These are phyloP conservation scores for Seiridium unicorne DNA, from an alignment of 2,329 filamentous ascomycete species.

Conservation along the genomic window DNA sequence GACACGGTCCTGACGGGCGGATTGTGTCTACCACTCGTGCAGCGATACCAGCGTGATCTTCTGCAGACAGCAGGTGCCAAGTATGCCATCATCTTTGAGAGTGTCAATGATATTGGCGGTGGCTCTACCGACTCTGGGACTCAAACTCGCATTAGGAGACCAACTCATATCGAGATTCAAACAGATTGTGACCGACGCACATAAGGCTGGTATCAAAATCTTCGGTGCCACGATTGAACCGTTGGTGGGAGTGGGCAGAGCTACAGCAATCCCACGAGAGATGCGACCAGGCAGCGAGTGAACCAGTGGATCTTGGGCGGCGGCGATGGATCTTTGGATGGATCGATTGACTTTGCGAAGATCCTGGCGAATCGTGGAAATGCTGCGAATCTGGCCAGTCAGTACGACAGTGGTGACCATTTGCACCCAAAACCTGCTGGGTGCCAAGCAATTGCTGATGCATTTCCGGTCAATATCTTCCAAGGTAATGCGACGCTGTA, in stretches of 20 bases:
- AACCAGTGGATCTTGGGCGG: constrained; percentile 60
- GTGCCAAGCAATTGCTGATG: constrained; percentile 58
- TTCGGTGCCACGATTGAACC: constrained; percentile 68
- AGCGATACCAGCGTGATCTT: constrained; percentile 63
- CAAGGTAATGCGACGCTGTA: not conserved
- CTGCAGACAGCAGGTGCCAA: constrained; percentile 54
- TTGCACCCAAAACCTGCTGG: constrained; percentile 61
- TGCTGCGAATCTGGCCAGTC: constrained; percentile 43
- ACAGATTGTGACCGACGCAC: constrained; percentile 55
- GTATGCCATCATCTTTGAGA: constrained; percentile 66
- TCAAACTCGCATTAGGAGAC: constrained; percentile 47
- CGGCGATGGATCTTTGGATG: constrained; percentile 51
- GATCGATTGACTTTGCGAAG: constrained; percentile 61
- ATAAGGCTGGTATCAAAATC: constrained; percentile 51
- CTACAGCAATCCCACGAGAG: constrained; percentile 53
- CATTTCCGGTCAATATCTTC: constrained; percentile 58
- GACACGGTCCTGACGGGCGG: constrained; percentile 63
- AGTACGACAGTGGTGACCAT: constrained; percentile 63
- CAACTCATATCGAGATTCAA: constrained; percentile 55
- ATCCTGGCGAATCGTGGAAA: constrained; percentile 50
- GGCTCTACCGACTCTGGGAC: constrained; percentile 40
- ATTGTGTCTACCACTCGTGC: constrained; percentile 59
- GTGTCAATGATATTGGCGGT: constrained; percentile 67
- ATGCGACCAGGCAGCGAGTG: constrained; percentile 54
- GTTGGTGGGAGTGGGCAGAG: constrained; percentile 47